Evolutionary conservation across 352 stramenopile species (phyloP), one percentile per base, ranked within the genome.

Genomic region (Phytophthora pistaciae): DNA sequence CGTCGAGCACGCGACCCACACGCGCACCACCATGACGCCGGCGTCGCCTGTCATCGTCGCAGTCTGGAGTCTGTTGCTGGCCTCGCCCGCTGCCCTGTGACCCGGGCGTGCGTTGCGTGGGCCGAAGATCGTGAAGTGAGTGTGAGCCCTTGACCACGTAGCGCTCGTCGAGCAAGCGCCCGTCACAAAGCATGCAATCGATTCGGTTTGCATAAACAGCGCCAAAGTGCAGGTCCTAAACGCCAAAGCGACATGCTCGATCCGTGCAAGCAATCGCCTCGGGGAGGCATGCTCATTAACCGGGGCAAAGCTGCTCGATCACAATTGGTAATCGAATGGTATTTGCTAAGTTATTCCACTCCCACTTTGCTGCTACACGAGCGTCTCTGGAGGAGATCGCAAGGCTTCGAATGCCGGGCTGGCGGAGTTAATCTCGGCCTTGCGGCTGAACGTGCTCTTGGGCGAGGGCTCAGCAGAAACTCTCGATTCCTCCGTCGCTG

Each of bases 1-100:
- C 8, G 62, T 68, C 13, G 62, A 63, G 62, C 53, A 63, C 52
- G 53, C 50, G 20, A 68, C 36, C 46, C 49, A 68, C n/a, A 68
- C 53, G 27, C 62, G 62, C 52, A 68, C 52, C 2, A 50, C 44
- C 38, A 68, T 55, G 50, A 63, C 53, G 14, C 38, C 62, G 14
- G 52, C 42, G 18, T 21, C 31, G n/a, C 53, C 38, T 25, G 11
- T 31, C 52, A 68, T 58, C 48, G n/a, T 65, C 16, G 6, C 16
- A 49, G 9, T 27, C 18, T 59, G 27, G 27, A 29, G 23, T 44
- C 10, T 16, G 7, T 38, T 20, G 52, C 29, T 36, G 29, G 29
- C 6, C 29, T 36, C 29, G 7, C 8, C 29, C 20, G 20, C 7
- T 31, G 21, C 5, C 7, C 11, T 44, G 4, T 6, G 38, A n/a